Evolutionary conservation across 495 filamentous ascomycete genomes (phyloP), one percentile per base, ranked within the genome.

Genomic region (Annulohypoxylon nitens): DNA sequence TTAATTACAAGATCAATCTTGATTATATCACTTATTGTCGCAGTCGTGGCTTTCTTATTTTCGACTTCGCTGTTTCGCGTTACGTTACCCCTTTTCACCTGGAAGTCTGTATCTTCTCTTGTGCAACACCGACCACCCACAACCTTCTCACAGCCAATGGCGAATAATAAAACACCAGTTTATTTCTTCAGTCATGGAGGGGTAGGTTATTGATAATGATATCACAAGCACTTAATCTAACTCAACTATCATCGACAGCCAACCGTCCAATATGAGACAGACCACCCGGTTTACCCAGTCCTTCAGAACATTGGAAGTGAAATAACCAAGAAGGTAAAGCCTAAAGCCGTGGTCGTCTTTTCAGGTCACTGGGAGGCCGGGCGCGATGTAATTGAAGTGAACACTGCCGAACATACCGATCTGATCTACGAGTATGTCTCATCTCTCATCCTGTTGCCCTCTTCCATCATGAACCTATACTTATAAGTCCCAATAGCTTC

Each of bases 101-200:
- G 57, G 23, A 73, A 57, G 37, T 54, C 71, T 11, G 50, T 67
- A 62, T 53, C 67, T 60, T 50, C 63, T 60, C 64, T 59, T 69
- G 54, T 51, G 37, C 64, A 51, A 14, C 26, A 54, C 50, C 62
- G 48, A 30, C 4, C 36, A 33, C 69, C 53, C 53, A 60, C 48
- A 72, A 36, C 2, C 30, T 43, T 37, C 55, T 53, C 60, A 1
- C 54, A 5, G 12, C 20, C 54, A 61, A 76, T 76, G 64, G 34
- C 62, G 78, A 81, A 65, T 86, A 64, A 23, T 14, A 75, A 57
- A 50, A 43, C 90, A 7, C 93, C 93, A 0, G 85, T 94, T 48
- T 96, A 95, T 74, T 95, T 95, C 75, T 80, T 96, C 41, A 90
- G 90, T 71, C 91, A 94, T 86, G 92, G 91, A 51, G 91, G 91